Percentiles rank a stretch among this genome's conserved stretches.
These are phyloP conservation scores for Pestalotiopsis sp. DNA, from an alignment of 2,329 filamentous ascomycete genomes.

Conservation along the genomic window DNA sequence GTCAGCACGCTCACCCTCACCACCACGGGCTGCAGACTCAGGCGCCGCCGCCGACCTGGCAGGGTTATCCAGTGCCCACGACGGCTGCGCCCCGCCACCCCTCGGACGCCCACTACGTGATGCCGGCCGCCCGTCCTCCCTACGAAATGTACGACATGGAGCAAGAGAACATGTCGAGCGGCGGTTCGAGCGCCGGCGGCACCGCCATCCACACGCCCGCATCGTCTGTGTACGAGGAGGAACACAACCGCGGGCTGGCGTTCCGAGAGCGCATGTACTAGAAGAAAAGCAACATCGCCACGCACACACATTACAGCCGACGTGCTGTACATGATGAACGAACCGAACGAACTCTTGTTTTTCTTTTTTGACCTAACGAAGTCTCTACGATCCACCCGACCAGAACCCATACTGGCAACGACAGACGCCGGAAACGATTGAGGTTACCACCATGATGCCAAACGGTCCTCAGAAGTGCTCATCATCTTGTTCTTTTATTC, in stretches of 20 bases:
- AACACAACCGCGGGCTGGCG: constrained; percentile 41
- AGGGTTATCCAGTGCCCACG: neutral
- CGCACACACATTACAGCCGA: neutral
- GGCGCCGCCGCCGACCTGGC: neutral
- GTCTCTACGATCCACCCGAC: constrained; percentile 5
- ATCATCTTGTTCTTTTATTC: neutral
- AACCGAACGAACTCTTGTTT: neutral
- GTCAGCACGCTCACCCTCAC: neutral
- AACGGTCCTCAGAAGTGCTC: neutral
- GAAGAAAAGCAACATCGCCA: constrained; percentile 13
- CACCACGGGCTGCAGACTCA: constrained; percentile 22
- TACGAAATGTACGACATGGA: constrained; percentile 53
- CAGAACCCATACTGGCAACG: neutral
- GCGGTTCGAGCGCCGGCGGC: constrained; percentile 34
- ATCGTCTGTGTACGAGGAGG: constrained; percentile 44
- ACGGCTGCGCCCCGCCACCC: neutral
- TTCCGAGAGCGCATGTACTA: constrained; percentile 50
- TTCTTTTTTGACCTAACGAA: neutral
- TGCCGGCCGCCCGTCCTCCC: constrained; percentile 27
- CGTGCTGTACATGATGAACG: constrained; percentile 4
- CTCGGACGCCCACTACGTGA: constrained; percentile 17
- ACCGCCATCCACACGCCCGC: constrained; percentile 30
- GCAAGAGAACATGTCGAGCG: constrained; percentile 38
- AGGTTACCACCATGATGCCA: neutral
- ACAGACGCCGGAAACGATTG: constrained; percentile 1